Evolutionary conservation across 2,329 filamentous ascomycete species (phyloP).

Genomic region (Fusarium sp.): DNA sequence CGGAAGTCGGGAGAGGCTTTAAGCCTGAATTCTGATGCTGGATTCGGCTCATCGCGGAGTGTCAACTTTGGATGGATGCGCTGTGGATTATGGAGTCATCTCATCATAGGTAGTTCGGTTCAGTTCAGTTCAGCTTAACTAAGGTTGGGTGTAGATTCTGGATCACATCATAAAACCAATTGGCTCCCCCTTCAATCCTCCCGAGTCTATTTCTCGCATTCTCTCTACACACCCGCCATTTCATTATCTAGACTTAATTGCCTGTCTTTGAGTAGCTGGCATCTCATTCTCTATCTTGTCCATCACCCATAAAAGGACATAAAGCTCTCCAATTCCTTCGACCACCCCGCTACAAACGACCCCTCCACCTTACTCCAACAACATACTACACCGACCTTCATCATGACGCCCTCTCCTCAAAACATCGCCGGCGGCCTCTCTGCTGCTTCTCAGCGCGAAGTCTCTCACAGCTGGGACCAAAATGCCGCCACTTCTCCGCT

Average conservation of each 20-base stretch:
- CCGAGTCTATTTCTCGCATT: neutral
- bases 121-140: slow-evolving; percentile 15
- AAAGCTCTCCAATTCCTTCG: slow-evolving; percentile 23
- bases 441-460: slow-evolving; percentile 52
- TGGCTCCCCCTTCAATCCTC: slow-evolving; percentile 10
- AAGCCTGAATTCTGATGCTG: slow-evolving; percentile 35
- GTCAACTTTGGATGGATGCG: slow-evolving; percentile 18
- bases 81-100: slow-evolving; percentile 26
- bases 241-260: neutral
- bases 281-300: slow-evolving; percentile 1
- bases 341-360: slow-evolving; percentile 17
- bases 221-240: neutral
- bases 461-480: slow-evolving; percentile 69
- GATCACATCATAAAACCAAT: slow-evolving; percentile 37
- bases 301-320: neutral
- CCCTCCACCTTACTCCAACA: slow-evolving; percentile 45
- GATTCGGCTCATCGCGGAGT: slow-evolving; percentile 43
- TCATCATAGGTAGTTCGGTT: slow-evolving; percentile 34
- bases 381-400: slow-evolving; percentile 30
- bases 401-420: slow-evolving; percentile 59
- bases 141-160: slow-evolving; percentile 7
- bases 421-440: slow-evolving; percentile 59
- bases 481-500: slow-evolving; percentile 78
- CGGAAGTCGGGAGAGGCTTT: slow-evolving; percentile 42
- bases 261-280: slow-evolving; percentile 14